Percentiles rank a stretch among this genome's conserved stretches.
Evolutionary conservation across 371 early-diverging fungal species (phyloP).

Genomic region (Amoeboaphelidium protococcarum): DNA sequence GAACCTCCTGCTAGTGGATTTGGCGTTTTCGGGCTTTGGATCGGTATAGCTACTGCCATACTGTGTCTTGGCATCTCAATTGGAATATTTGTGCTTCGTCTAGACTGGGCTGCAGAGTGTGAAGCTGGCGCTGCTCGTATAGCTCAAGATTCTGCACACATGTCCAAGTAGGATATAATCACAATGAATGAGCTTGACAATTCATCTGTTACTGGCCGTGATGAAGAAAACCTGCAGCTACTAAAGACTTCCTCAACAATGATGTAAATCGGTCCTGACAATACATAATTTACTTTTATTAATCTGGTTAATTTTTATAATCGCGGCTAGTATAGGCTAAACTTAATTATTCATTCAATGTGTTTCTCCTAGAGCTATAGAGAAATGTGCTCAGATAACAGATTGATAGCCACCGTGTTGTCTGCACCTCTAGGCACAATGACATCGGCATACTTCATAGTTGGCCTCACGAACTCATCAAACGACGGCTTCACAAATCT

Average conservation of each 20-base stretch:
- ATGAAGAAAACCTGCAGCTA: too few species aligned
- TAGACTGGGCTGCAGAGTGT: background rate
- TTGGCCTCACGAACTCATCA: conserved; percentile 62
- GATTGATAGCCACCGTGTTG: conserved; percentile 61
- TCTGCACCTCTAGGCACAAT: conserved; percentile 71
- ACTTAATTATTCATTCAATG: too few species aligned
- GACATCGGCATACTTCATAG: conserved; percentile 66
- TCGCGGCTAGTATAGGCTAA: too few species aligned
- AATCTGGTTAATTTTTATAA: too few species aligned
- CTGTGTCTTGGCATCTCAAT: background rate
- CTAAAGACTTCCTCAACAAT: too few species aligned
- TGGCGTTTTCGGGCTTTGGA: background rate
- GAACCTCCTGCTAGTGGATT: background rate
- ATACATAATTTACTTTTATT: too few species aligned
- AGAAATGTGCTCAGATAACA: conserved; percentile 58
- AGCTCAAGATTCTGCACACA: background rate
- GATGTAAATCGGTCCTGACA: too few species aligned
- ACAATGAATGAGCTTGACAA: too few species aligned
- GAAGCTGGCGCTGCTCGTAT: background rate
- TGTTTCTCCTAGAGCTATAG: conserved; percentile 51
- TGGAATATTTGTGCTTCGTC: background rate
- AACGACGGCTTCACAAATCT: conserved; percentile 74
- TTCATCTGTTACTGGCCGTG: too few species aligned
- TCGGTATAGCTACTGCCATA: background rate
- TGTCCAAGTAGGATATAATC: too few species aligned